phyloP scores from a whole-genome alignment of 176 grass and related monocot genomes.

The Canna indica region DNA sequence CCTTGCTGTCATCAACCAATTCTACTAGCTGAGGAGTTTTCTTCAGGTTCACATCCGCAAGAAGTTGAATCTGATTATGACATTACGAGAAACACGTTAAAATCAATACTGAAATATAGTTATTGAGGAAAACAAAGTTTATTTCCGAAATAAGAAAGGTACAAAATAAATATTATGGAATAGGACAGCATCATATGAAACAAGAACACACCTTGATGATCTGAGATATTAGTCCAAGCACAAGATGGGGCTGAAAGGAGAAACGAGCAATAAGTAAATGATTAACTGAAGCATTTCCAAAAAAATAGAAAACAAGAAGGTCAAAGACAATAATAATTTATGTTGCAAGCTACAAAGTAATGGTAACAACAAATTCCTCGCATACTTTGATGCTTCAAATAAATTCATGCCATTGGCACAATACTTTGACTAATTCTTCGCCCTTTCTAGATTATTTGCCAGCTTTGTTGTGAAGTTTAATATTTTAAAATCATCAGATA shows the following conservation, averaged over 20 bases:
- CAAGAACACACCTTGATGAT: conserved; percentile 66
- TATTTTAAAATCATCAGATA: not conserved
- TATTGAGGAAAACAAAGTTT: not conserved
- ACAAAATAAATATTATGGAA: conserved; percentile 3
- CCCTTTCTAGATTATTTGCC: not conserved
- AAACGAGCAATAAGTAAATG: conserved; percentile 16
- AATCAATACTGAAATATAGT: not conserved
- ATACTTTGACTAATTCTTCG: not conserved
- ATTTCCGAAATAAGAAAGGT: not conserved
- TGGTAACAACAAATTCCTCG: not conserved
- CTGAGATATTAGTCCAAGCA: conserved; percentile 92
- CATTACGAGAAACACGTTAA: conserved; percentile 6
- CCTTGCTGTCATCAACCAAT: conserved; percentile 79
- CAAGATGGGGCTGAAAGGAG: conserved; percentile 83
- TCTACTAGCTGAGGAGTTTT: conserved; percentile 92
- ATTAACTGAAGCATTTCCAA: not conserved
- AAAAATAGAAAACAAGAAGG: not conserved
- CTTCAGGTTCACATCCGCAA: conserved; percentile 88
- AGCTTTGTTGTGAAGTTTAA: not conserved
- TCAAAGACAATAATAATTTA: not conserved
- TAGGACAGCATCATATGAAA: conserved; percentile 1
- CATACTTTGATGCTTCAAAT: not conserved
- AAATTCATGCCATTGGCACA: not conserved
- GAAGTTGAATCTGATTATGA: conserved; percentile 73
- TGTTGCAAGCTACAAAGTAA: not conserved